Evolutionary conservation across 805 yeast genomes (phyloP).

Genomic region (Saccharomycopsis guyanensis): DNA sequence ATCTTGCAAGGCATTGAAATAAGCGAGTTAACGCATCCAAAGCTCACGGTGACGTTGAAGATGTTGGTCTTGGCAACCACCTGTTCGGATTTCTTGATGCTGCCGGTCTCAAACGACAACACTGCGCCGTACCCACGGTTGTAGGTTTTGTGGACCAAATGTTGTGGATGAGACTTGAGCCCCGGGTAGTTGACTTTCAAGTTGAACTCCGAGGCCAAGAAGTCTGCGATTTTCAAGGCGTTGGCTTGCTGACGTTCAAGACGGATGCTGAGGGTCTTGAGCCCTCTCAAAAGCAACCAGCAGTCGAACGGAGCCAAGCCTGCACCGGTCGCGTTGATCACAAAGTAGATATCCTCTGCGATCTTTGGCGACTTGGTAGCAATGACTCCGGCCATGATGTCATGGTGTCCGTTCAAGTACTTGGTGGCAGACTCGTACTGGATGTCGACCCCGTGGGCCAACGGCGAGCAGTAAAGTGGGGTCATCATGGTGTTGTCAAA

Average conservation of each 20-base stretch:
- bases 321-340: conserved; percentile 84
- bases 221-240: conserved; percentile 67
- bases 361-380: conserved; percentile 59
- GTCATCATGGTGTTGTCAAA: conserved; percentile 98
- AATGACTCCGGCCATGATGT: conserved; percentile 90
- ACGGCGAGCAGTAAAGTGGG: conserved; percentile 77
- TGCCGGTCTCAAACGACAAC: conserved; percentile 81
- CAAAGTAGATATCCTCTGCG: conserved; percentile 63
- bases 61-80: conserved; percentile 71
- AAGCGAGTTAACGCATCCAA: conserved; percentile 89
- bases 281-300: conserved; percentile 83
- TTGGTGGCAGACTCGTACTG: conserved; percentile 94
- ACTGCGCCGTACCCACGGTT: conserved; percentile 88
- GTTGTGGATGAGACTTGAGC: conserved; percentile 69
- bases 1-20: conserved; percentile 91
- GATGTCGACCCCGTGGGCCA: conserved; percentile 81
- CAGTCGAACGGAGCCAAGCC: conserved; percentile 90
- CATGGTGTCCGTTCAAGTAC: conserved; percentile 91
- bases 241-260: conserved; percentile 83
- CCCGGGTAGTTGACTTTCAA: conserved; percentile 81
- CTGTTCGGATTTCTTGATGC: conserved; percentile 52
- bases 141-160: conserved; percentile 67
- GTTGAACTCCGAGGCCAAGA: conserved; percentile 53
- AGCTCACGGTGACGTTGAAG: conserved; percentile 85
- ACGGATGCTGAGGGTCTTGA: conserved; percentile 80